Evolutionary conservation across 176 grass and related monocot species (phyloP), one percentile per base, ranked within the genome.

Genomic region (Bothriochloa decipiens): DNA sequence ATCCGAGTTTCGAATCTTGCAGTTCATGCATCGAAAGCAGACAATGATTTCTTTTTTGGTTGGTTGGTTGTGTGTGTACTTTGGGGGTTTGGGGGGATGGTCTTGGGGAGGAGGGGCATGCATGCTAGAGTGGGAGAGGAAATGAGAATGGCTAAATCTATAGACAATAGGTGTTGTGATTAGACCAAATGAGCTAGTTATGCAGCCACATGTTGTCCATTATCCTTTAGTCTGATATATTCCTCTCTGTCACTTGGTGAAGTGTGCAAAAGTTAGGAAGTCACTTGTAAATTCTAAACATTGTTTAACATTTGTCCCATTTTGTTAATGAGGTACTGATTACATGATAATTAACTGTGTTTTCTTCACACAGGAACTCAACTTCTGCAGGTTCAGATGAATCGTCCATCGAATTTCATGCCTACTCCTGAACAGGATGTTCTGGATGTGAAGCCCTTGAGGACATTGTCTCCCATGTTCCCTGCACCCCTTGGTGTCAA

Each of bases 401-500:
- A 35, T 25, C 11, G 0, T 32, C 41, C 71, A 53, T 88, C 81
- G 16, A 80, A 68, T 67, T 88, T 88, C 69, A 80, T 88, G 25
- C 87, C 87, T 27, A 88, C 68, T 25, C 75, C 84, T 71, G 87
- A 90, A 70, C 89, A 82, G 36, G 89, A 89, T 84, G 95, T 80
- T 15, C 74, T 97, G 50, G 95, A 97, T 43, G 67, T 88, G 33
- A 92, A 94, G 65, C 95, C 95, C 42, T 82, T 97, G 70, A 76
- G 92, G 80, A 90, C 95, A 22, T 65, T 97, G 71, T 55, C 92
- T 50, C 95, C 92, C n/a, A 97, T 97, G 95, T 97, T 97, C 80
- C 95, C 95, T 60, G 83, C 88, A 8, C 77, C 95, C 20, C 80
- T 97, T 45, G 95, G 95, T 50, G 81, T 87, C 76, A 76, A 97